phyloP scores from a whole-genome alignment of 495 filamentous ascomycete genomes.

The Aspergillus cavernicola region DNA sequence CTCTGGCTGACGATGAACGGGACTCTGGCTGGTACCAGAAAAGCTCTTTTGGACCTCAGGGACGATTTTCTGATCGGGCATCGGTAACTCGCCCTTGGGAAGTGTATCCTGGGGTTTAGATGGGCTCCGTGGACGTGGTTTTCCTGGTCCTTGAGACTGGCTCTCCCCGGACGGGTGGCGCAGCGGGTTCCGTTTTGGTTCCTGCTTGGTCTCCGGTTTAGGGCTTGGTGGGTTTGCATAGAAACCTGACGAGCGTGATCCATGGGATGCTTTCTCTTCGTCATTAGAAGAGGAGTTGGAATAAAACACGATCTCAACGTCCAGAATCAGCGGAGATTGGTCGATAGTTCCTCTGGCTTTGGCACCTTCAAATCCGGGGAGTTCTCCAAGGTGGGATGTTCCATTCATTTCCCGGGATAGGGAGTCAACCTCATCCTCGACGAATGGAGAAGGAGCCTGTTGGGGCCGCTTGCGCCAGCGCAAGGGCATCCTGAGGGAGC shows the following conservation, averaged over 20 bases:
- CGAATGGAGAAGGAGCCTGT: constrained; percentile 41
- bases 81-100: background rate
- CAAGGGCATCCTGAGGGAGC: constrained; percentile 27
- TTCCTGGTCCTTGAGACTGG: constrained; percentile 7
- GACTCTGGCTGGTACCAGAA: background rate
- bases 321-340: constrained; percentile 44
- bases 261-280: background rate
- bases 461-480: constrained; percentile 26
- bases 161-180: constrained; percentile 11
- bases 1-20: background rate
- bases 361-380: constrained; percentile 37
- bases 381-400: constrained; percentile 29
- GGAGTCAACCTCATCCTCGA: constrained; percentile 42
- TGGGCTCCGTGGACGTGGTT: constrained; percentile 3
- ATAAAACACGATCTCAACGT: constrained; percentile 18
- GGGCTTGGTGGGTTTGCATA: constrained; percentile 36
- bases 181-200: constrained; percentile 24
- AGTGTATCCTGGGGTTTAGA: constrained; percentile 4
- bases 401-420: constrained; percentile 41
- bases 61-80: background rate
- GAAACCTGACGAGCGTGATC: constrained; percentile 26
- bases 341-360: constrained; percentile 41
- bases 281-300: constrained; percentile 15
- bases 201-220: constrained; percentile 14
- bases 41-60: background rate